Base-by-base conservation (phyloP, 805 yeast species). In the Pichia insulana region DNA sequence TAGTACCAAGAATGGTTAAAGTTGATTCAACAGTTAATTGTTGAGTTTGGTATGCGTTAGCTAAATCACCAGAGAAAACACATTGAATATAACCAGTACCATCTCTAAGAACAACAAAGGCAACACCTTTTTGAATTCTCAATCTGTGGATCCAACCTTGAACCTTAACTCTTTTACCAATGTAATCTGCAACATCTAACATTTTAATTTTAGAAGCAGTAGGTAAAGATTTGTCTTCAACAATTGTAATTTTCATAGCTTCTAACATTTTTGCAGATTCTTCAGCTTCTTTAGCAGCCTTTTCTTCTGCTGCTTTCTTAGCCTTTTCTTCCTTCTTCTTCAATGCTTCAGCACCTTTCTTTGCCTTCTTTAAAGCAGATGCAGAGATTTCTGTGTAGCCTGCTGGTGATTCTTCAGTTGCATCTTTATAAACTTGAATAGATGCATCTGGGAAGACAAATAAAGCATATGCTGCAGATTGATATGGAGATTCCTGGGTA, bases 81-180 rank as follows among this genome's bases (percentile, higher is more conserved):
- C 86, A 73, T 69, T 92, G 99, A 48, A 92, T 61, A 63, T 59
- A 88, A 2, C 97, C 97, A 31, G 90, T 71, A 54, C 99, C 99
- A 62, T 92, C 99, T 70, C 99, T 82, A 57, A 92, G 69, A 34
- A 94, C 92, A 45, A 94, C 61, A 62, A 92, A 92, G 15, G 83
- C 92, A 37, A 87, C 74, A 36, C 95, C 96, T 70, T 94, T 92
- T 65, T 92, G 97, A 35, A 78, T 54, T 64, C 99, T 81, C 55
- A 94, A 71, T 62, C 98, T 82, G 65, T 92, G 99, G 48, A 92
- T 73, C 99, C 99, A 92, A 48, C 98, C 99, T 50, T 78, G 79
- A 35, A 90, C 81, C 43, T 71, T 61, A 41, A 87, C 87, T 63
- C 99, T 78, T 25, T 41, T 22, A 44, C 78, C 92, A 34, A 87